Conservation (phyloP, 148 eudicot species). For the Gaultheria prostrata region DNA sequence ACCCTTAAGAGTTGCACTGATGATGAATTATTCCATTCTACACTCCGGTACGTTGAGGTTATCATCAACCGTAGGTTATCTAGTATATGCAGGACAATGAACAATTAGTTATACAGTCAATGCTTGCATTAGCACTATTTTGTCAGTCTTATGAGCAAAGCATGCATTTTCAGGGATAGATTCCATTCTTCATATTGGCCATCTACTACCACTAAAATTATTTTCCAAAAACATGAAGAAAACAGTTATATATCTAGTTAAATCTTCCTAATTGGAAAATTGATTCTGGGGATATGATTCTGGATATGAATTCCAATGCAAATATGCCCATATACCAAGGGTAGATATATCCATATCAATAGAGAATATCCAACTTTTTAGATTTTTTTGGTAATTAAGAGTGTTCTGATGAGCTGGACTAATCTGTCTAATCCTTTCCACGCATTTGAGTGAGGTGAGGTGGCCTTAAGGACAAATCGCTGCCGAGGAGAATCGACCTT, state of each 20-base stretch:
- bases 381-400: too few species aligned
- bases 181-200: conserved; percentile 1
- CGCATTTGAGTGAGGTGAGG: too few species aligned
- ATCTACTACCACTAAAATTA: neutral
- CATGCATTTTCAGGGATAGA: neutral
- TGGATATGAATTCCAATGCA: conserved; percentile 26
- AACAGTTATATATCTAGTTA: neutral
- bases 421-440: too few species aligned
- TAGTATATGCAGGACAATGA: too few species aligned
- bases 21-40: neutral
- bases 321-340: neutral
- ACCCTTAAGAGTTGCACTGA: too few species aligned
- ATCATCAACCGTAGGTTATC: too few species aligned
- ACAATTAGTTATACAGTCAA: neutral
- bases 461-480: too few species aligned
- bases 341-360: neutral
- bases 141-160: neutral
- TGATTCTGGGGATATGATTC: conserved; percentile 39
- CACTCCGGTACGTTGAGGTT: too few species aligned
- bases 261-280: neutral
- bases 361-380: neutral
- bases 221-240: neutral
- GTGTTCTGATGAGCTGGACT: too few species aligned
- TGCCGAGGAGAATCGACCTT: too few species aligned
- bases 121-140: neutral